These are phyloP conservation scores for Colletotrichum tropicale DNA, from an alignment of 2,329 filamentous ascomycete genomes.

Conservation along the genomic window DNA sequence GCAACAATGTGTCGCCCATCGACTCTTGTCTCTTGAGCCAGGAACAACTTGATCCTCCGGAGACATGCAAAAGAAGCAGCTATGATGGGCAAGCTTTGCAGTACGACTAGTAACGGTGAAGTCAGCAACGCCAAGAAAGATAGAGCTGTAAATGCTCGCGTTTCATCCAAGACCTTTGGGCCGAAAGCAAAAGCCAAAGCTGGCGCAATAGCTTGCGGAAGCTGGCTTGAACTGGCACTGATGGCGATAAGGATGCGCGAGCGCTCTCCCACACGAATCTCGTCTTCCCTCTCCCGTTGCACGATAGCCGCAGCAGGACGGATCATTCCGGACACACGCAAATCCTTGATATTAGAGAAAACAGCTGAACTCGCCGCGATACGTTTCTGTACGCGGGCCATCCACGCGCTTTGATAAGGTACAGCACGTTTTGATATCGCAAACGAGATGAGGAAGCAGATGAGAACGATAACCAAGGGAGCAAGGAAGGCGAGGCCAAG, in stretches of 20 bases:
- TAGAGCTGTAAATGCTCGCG: neutral
- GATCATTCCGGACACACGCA: neutral
- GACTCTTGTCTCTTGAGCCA: neutral
- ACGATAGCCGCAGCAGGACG: conserved; percentile 21
- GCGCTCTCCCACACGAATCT: neutral
- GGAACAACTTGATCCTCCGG: conserved; percentile 19
- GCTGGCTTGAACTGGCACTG: conserved; percentile 3
- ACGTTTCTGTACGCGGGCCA: conserved; percentile 17
- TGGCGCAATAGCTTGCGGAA: neutral
- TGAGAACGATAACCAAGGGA: conserved; percentile 47
- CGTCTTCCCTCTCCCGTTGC: conserved; percentile 2
- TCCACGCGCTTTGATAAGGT: conserved; percentile 31
- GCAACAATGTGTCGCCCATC: neutral
- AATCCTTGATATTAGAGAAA: neutral
- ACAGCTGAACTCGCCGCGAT: neutral
- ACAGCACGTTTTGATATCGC: conserved; percentile 29
- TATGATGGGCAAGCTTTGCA: conserved; percentile 9
- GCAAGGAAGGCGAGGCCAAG: conserved; percentile 52
- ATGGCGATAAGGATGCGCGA: conserved; percentile 29
- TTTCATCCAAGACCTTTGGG: neutral
- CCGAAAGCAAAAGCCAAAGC: neutral
- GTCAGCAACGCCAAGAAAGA: neutral
- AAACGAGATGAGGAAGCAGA: conserved; percentile 19
- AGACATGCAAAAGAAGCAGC: conserved; percentile 18
- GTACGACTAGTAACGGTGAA: conserved; percentile 5